Evolutionary conservation across 257 asterid species (phyloP).

Genomic region (Fraxinus anomala): DNA sequence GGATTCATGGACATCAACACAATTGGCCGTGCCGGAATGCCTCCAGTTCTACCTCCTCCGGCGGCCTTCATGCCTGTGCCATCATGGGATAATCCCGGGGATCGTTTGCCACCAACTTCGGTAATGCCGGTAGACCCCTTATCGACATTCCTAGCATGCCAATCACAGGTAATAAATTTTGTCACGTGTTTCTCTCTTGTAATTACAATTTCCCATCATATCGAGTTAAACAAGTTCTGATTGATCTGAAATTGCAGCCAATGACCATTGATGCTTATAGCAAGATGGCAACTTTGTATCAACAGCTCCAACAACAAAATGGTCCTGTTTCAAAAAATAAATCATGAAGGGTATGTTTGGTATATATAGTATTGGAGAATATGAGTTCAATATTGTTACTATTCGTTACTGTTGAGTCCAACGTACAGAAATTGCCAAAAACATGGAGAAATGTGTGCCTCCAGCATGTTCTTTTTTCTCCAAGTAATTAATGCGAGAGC

Average conservation of each 20-base stretch:
- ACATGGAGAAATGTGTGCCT: not conserved
- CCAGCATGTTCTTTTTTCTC: not conserved
- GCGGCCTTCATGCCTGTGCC: constrained; percentile 51
- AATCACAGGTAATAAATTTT: constrained; percentile 50
- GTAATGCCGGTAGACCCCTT: constrained; percentile 44
- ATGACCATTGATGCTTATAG: constrained; percentile 60
- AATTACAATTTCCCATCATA: not conserved
- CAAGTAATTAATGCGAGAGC: constrained; percentile 3
- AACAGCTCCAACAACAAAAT: constrained; percentile 59
- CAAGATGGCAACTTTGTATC: constrained; percentile 69
- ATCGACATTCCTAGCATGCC: constrained; percentile 56
- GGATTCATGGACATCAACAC: constrained; percentile 58
- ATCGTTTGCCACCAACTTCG: constrained; percentile 30
- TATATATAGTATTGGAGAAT: not conserved
- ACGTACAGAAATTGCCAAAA: not conserved
- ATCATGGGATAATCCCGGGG: constrained; percentile 57
- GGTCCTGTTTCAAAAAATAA: constrained; percentile 36
- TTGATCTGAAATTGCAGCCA: constrained; percentile 47
- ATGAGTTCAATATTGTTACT: not conserved
- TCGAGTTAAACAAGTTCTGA: not conserved
- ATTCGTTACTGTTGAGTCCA: not conserved
- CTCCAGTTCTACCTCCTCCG: constrained; percentile 29
- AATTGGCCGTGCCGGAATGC: constrained; percentile 38
- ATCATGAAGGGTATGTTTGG: constrained; percentile 1
- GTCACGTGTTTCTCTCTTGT: no score